Evolutionary conservation across 148 eudicot genomes (phyloP).

Genomic region (Vaccinium vitisidaea): DNA sequence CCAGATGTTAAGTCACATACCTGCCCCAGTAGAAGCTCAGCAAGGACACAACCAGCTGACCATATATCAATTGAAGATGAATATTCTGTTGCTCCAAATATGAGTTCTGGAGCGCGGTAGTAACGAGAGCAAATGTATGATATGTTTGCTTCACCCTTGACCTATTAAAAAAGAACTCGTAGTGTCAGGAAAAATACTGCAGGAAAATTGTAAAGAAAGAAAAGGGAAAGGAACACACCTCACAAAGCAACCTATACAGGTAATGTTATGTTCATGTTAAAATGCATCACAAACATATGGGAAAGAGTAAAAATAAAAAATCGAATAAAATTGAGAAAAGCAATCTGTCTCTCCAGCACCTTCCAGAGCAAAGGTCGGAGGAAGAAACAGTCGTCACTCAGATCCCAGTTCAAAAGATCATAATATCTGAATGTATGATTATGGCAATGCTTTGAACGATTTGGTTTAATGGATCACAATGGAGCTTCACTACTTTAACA

Average conservation of each 20-base stretch:
- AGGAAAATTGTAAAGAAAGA: neutral
- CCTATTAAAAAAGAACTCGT: constrained; percentile 23
- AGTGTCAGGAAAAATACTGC: neutral
- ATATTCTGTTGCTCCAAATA: constrained; percentile 57
- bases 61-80: constrained; percentile 53
- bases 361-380: neutral
- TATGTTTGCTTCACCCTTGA: constrained; percentile 58
- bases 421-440: neutral
- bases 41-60: constrained; percentile 54
- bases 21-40: constrained; percentile 57
- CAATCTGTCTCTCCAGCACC: neutral
- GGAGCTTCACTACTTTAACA: neutral
- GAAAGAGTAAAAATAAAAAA: neutral
- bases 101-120: constrained; percentile 55
- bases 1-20: constrained; percentile 15
- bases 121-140: constrained; percentile 56
- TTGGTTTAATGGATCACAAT: neutral
- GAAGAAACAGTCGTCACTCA: neutral
- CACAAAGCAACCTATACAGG: neutral
- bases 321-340: neutral
- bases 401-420: neutral
- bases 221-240: neutral
- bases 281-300: neutral
- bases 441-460: neutral
- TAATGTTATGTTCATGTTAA: neutral